phyloP scores from a whole-genome alignment of 148 eudicot genomes.

The Vaccinium darrowii region DNA sequence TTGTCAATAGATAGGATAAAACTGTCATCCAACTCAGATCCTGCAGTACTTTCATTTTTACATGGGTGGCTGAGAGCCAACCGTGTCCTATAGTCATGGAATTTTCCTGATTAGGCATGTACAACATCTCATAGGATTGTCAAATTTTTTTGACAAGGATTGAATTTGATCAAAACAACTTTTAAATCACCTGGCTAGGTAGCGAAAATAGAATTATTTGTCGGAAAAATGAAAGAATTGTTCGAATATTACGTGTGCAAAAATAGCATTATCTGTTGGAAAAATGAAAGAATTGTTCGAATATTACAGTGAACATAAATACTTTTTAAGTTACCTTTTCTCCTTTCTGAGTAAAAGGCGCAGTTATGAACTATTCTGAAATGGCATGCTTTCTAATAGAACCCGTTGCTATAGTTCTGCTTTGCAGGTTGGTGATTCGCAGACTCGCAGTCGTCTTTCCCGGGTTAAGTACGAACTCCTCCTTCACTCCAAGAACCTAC shows the following conservation, averaged over 20 bases:
- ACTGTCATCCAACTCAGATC: neutral
- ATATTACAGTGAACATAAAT: no score
- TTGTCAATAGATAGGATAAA: neutral
- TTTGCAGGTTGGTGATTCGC: no score
- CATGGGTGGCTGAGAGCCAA: neutral
- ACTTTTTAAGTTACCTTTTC: neutral
- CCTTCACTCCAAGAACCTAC: no score
- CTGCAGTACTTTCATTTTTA: neutral
- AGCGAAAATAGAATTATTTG: neutral
- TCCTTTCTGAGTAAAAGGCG: neutral
- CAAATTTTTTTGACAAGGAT: no score
- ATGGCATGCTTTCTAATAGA: neutral
- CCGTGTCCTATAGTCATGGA: neutral
- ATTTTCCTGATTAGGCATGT: neutral
- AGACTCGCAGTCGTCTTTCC: no score
- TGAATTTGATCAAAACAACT: neutral
- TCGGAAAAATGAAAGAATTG: no score
- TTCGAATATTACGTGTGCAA: neutral
- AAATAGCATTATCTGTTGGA: neutral
- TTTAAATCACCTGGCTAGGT: neutral
- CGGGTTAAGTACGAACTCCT: no score
- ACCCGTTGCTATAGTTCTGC: no score
- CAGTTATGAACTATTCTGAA: neutral
- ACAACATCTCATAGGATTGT: no score
- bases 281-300: no score